These are phyloP conservation scores for Tetrahymena borealis DNA, from an alignment of 73 alveolate genomes.

Conservation along the genomic window DNA sequence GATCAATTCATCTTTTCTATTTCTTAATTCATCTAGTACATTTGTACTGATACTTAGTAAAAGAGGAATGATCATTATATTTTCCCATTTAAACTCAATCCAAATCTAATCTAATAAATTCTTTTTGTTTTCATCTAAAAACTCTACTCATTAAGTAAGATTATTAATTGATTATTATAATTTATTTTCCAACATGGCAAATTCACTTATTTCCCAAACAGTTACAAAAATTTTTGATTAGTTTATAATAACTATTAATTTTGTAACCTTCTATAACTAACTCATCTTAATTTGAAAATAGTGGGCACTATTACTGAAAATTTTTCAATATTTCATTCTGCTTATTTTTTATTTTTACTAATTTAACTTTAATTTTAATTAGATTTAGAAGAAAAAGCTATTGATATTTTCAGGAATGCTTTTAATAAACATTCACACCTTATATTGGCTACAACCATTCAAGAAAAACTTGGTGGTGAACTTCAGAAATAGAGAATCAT, in stretches of 20 bases:
- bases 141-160: not conserved
- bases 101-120: not conserved
- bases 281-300: no score
- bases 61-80: not conserved
- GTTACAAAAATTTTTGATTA: no score
- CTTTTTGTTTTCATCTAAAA: not conserved
- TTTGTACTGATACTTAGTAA: not conserved
- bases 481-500: not conserved
- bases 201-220: no score
- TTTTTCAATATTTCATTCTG: no score
- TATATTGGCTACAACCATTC: not conserved
- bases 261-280: no score
- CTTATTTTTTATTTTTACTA: not conserved
- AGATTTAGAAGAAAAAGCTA: not conserved
- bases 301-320: no score
- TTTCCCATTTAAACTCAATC: not conserved
- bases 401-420: not conserved
- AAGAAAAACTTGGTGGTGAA: not conserved
- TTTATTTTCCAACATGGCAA: no score
- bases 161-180: no score
- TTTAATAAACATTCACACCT: not conserved
- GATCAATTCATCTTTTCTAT: not conserved
- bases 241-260: no score
- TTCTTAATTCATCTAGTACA: not conserved
- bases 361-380: not conserved